Base-by-base conservation (phyloP, 2,329 filamentous ascomycete genomes). In the Penicillium glabrum region DNA sequence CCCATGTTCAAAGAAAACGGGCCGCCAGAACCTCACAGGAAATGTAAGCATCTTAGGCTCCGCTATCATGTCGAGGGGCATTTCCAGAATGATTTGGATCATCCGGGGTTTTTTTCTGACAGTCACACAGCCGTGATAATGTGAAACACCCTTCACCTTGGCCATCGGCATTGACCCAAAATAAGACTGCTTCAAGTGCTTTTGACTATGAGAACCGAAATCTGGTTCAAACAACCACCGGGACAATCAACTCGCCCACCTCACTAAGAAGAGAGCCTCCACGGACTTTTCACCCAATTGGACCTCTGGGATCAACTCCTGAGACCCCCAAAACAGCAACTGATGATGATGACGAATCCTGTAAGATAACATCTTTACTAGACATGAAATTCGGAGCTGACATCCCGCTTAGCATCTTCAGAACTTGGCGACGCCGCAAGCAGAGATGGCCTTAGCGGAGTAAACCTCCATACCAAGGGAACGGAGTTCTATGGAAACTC, bases 401-500 rank as follows among this genome's bases (percentile, higher is more conserved):
- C 19, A 27, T 8, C 8, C 29, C 10, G 4, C 6, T n/a, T 9
- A 46, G 56, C 43, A 6, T 52, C 53, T 5, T 58, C 61, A 3
- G 63, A 63, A 43, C 16, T 63, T 13, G 51, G 56, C 6, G 64
- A 66, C 45, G 62, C 61, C 0, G 57, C 63, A 26, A 62, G 61
- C 10, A 54, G 59, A 52, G 64, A 66, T 16, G 65, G 65, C 3
- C 37, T 69, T n/a, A 67, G 63, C 31, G 67, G 65, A 10, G 56
- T 67, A n/a, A 68, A 69, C 37, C 44, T 66, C 4, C 64, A 67
- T 23, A 69, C 67, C 10, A 69, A 65, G 45, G 65, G 67, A 26
- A 69, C 64, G 3, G 66, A 69, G 47, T 69, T 69, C 44, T 69
- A 69, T 45, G 67, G 67, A 13, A 65, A 61, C 27, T 68, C 66